phyloP scores from a whole-genome alignment of 495 filamentous ascomycete species.

The Xylaria venustula region DNA sequence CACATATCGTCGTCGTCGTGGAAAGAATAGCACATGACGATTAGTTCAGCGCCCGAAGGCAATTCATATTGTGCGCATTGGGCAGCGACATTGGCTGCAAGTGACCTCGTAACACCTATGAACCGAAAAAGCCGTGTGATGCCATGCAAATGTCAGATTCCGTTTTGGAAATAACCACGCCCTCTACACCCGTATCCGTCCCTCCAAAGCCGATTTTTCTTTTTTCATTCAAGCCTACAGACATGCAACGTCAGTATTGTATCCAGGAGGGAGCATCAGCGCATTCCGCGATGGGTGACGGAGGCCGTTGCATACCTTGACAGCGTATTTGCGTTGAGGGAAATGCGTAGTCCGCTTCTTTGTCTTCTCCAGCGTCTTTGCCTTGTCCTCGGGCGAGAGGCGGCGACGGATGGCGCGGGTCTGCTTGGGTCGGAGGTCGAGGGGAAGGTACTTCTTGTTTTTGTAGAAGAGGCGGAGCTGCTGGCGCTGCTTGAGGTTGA shows the following conservation, averaged over 20 bases:
- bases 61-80: constrained; percentile 30
- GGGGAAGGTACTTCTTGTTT: constrained; percentile 96
- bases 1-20: constrained; percentile 9
- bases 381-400: constrained; percentile 84
- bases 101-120: constrained; percentile 38
- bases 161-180: constrained; percentile 36
- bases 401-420: constrained; percentile 93
- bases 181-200: constrained; percentile 15
- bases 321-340: constrained; percentile 95
- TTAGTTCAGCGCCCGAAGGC: constrained; percentile 30
- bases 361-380: constrained; percentile 78
- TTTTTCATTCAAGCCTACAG: constrained; percentile 25
- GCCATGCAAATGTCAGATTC: constrained; percentile 39
- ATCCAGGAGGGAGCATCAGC: not conserved
- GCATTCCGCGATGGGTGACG: too few species aligned
- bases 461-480: constrained; percentile 99
- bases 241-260: not conserved
- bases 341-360: constrained; percentile 94
- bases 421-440: constrained; percentile 95
- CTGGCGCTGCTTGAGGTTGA: constrained; percentile 97
- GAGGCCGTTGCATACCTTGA: constrained; percentile 68
- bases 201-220: constrained; percentile 20
- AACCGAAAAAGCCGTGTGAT: constrained; percentile 40
- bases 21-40: not conserved
- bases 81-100: constrained; percentile 36